Conservation (phyloP, 169 alveolate genomes). For the Cryptosporidium canis region DNA sequence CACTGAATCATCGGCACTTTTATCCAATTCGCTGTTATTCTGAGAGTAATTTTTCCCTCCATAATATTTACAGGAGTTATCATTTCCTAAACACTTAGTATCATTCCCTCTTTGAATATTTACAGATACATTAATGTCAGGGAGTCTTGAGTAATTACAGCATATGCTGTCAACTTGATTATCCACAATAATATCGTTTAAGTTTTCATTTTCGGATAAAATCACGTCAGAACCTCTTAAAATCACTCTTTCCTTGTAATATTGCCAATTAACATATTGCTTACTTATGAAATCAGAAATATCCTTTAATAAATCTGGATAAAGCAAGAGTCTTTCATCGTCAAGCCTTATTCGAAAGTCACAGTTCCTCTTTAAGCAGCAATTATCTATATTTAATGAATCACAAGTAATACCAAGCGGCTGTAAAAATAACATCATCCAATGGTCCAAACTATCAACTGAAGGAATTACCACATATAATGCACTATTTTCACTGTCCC, state of each 20-base stretch:
- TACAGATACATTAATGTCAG: constrained; percentile 46
- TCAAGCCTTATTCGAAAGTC: constrained; percentile 60
- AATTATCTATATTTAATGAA: constrained; percentile 17
- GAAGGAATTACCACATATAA: constrained; percentile 56
- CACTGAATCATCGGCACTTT: not conserved
- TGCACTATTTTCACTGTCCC: constrained; percentile 47
- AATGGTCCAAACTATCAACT: constrained; percentile 68
- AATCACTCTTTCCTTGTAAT: not conserved
- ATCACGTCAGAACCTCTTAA: not conserved
- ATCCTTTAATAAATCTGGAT: constrained; percentile 63
- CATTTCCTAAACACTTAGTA: not conserved
- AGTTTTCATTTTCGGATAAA: not conserved
- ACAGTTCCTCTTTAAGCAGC: constrained; percentile 31
- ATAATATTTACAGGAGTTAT: not conserved
- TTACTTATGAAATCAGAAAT: constrained; percentile 26
- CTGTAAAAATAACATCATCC: constrained; percentile 70
- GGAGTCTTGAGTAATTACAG: not conserved
- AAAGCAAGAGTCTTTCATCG: constrained; percentile 58
- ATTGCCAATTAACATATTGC: constrained; percentile 22
- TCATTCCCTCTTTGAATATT: not conserved
- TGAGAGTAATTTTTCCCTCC: not conserved
- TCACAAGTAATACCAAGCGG: constrained; percentile 66
- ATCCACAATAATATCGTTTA: not conserved
- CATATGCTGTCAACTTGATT: not conserved
- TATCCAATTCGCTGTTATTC: not conserved